Percentiles rank a stretch among this genome's conserved stretches.
Conservation (phyloP, 225 moss, liverwort and hornwort genomes). For the Lunularia cruciata region DNA sequence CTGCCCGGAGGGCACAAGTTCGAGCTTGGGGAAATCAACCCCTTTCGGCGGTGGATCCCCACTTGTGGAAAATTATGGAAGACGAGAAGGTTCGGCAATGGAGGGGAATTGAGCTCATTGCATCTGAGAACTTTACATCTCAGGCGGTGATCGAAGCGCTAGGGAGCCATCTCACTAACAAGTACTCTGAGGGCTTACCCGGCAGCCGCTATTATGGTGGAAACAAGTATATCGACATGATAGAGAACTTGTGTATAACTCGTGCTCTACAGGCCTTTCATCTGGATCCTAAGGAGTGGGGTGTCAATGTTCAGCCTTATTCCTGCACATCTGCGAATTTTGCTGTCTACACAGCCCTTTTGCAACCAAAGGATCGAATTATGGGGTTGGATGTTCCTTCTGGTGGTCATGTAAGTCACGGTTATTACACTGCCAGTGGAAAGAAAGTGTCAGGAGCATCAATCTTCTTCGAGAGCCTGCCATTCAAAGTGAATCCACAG, state of each 20-base stretch:
- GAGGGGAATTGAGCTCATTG: conserved; percentile 83
- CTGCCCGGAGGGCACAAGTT: conserved; percentile 52
- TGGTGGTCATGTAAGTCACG: conserved; percentile 81
- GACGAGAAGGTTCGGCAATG: conserved; percentile 74
- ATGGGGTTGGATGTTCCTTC: conserved; percentile 91
- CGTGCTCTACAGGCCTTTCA: conserved; percentile 74
- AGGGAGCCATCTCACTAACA: conserved; percentile 87
- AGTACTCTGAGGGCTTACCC: conserved; percentile 86
- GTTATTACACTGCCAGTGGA: conserved; percentile 77
- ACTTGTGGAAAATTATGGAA: conserved; percentile 90
- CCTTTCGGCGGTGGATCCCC: conserved; percentile 64
- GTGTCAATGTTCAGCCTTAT: conserved; percentile 91
- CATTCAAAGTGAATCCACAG: conserved; percentile 77
- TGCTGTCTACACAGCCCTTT: conserved; percentile 75
- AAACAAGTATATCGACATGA: conserved; percentile 84
- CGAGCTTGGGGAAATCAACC: conserved; percentile 84
- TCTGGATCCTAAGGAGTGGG: conserved; percentile 72
- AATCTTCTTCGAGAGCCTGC: conserved; percentile 77
- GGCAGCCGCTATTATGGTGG: conserved; percentile 81
- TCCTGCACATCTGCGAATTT: conserved; percentile 93
- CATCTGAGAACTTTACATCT: conserved; percentile 87
- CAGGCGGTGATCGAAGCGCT: conserved; percentile 81
- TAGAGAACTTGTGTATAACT: conserved; percentile 64
- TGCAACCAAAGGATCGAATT: conserved; percentile 83
- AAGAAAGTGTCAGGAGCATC: conserved; percentile 85